Base-by-base conservation (phyloP, 2,329 filamentous ascomycete species). In the Exophiala xenobiotica region DNA sequence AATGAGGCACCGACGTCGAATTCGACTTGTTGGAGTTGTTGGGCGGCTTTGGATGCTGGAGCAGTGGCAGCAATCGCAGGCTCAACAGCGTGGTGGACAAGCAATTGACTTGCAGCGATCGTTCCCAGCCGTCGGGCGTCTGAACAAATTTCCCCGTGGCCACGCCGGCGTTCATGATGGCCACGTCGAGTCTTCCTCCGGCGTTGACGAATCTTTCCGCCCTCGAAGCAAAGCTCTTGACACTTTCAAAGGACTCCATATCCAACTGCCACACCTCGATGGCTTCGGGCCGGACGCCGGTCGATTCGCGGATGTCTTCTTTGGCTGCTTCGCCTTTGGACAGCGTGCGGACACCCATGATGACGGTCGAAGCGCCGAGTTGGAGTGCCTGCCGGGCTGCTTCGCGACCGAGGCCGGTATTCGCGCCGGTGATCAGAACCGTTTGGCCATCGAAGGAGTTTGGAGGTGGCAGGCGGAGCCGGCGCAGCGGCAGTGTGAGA, bases 61-160 rank as follows among this genome's bases (percentile, higher is more conserved):
- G 37, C 6, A 52, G 11, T 2, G 62, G 59, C 1, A 62, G 39
- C 2, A 64, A 46, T 1, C 60, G 49, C 1, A 61, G 35, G 2
- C 59, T 54, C 3, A 64, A 35, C 2, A 64, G 49, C 3, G 57
- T 53, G 0, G 60, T 64, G 31, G 49, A 46, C 6, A 64, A 35
- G 24, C 50, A 56, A 31, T 64, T 64, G 31, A 61, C 54, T 24
- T 74, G 77, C 16, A 82, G 63, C 0, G 64, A 73, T n/a, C 54
- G 63, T 63, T 83, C 79, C 23, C 76, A 79, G 4, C 73, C 67
- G 0, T 67, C 72, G 43, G 77, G 75, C 2, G 64, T 65, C 0
- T 59, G 35, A 0, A 54, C 24, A 42, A n/a, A 49, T 22, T 33
- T 14, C n/a, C 29, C 18, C 68, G 70, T 70, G 1, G 66, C 67